Evolutionary conservation across 2,329 filamentous ascomycete genomes (phyloP), one percentile per base, ranked within the genome.

Genomic region (Ceratocystis papillata): DNA sequence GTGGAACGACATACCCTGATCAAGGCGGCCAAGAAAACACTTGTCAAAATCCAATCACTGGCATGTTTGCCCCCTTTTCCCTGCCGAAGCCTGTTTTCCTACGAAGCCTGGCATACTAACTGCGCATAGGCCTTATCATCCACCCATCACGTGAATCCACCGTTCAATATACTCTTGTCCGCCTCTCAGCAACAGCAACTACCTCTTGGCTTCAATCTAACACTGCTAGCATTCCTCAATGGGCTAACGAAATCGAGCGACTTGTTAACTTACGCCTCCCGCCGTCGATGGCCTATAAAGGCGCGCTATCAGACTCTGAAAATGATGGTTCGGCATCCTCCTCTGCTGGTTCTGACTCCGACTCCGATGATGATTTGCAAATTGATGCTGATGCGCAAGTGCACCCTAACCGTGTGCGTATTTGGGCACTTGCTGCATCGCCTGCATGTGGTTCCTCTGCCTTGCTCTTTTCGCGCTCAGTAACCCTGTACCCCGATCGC

Each of bases 351-450:
- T 69, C 67, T 3, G 72, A 72, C 5, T 73, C 72, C 8, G 71
- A 71, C 1, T 73, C 72, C 22, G 70, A 71, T 1, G 72, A 72
- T 20, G 72, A 72, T n/a, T 74, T 73, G 1, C 72, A 73, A 1
- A 71, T 73, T 8, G 74, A 74, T 28, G 70, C 73, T 1, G 72
- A 73, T 44, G 73, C 76, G 12, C 77, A 78, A 68, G 77, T 82
- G 7, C 76, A 80, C 67, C 77, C 80, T 1, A 77, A 79, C 53
- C 76, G 81, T 15, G 77, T 79, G 62, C 77, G 81, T 7, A 75
- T 84, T 50, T 83, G 81, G 80, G 82, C 80, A 0, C 73, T 85
- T 53, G 75, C 80, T 0, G 70, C 75, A 1, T 82, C 80, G 1
- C 80, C 82, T 0, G 81, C 80, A 1, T 80, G 78, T 55, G 79